These are phyloP conservation scores for Gentiana macrophylla DNA, from an alignment of 257 asterid genomes.

Conservation along the genomic window DNA sequence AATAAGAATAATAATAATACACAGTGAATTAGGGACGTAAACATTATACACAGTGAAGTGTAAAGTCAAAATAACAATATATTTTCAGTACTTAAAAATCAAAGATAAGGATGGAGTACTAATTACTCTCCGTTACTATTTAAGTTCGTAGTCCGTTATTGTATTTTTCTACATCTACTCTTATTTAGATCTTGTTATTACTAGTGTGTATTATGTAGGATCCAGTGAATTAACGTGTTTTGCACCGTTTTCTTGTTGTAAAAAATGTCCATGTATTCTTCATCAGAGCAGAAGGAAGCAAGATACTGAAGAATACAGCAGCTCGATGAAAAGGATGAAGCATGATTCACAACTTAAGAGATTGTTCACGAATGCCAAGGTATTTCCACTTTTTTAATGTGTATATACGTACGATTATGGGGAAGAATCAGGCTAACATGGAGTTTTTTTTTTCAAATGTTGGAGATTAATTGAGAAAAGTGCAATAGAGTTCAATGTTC, in stretches of 20 bases:
- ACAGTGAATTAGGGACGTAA: no score
- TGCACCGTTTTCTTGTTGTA: background rate
- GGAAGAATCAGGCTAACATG: background rate
- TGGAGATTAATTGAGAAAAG: conserved; percentile 74
- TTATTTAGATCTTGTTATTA: no score
- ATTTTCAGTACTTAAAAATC: no score
- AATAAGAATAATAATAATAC: no score
- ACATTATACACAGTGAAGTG: no score
- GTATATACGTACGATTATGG: background rate
- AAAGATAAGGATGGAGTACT: no score
- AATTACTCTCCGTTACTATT: no score
- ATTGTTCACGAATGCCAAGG: conserved; percentile 55
- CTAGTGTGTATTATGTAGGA: no score
- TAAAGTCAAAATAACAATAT: no score
- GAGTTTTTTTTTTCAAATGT: conserved; percentile 32
- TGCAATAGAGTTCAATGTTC: conserved; percentile 57
- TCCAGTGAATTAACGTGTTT: conserved; percentile 1
- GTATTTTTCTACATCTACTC: no score
- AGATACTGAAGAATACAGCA: conserved; percentile 18
- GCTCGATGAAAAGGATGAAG: conserved; percentile 28
- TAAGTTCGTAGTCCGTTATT: no score
- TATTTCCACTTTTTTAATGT: conserved; percentile 4
- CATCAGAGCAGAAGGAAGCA: conserved; percentile 52
- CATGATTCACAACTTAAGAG: conserved; percentile 20
- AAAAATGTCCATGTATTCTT: conserved; percentile 13